These are phyloP conservation scores for Phytophthora melonis DNA, from an alignment of 352 stramenopile genomes.

Conservation along the genomic window DNA sequence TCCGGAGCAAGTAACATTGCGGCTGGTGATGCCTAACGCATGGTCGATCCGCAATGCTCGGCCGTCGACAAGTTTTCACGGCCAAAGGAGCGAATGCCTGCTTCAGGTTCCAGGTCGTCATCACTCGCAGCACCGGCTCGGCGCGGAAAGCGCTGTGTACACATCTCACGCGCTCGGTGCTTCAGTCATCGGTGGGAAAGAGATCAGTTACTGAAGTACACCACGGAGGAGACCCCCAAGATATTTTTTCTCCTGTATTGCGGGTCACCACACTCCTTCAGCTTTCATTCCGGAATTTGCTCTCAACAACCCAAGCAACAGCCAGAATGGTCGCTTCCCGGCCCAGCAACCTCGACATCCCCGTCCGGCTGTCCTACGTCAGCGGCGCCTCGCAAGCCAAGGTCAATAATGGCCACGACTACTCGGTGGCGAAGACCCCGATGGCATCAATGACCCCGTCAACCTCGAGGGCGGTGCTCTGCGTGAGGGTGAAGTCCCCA, in stretches of 20 bases:
- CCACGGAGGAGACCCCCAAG: neutral
- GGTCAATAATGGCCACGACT: constrained; percentile 12
- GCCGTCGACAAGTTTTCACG: neutral
- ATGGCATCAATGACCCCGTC: constrained; percentile 1
- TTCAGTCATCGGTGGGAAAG: neutral
- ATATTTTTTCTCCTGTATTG: neutral
- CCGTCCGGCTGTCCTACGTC: constrained; percentile 45
- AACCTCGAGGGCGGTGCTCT: constrained; percentile 42
- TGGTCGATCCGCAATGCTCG: neutral
- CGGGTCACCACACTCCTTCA: neutral
- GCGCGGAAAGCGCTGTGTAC: neutral
- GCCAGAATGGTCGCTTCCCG: constrained; percentile 17
- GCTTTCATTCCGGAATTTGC: constrained; percentile 35
- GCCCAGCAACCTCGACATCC: constrained; percentile 33
- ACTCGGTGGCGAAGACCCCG: constrained; percentile 36
- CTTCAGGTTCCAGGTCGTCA: neutral
- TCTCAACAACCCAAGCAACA: constrained; percentile 5
- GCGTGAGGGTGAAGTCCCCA: constrained; percentile 41
- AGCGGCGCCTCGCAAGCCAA: constrained; percentile 43
- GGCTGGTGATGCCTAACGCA: neutral
- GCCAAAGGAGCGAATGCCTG: neutral
- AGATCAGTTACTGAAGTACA: neutral
- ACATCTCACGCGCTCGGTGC: neutral
- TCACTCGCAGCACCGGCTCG: neutral
- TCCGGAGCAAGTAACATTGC: constrained; percentile 3